phyloP scores from a whole-genome alignment of 768 basidiomycete species.

The Leucosporidium scottii region DNA sequence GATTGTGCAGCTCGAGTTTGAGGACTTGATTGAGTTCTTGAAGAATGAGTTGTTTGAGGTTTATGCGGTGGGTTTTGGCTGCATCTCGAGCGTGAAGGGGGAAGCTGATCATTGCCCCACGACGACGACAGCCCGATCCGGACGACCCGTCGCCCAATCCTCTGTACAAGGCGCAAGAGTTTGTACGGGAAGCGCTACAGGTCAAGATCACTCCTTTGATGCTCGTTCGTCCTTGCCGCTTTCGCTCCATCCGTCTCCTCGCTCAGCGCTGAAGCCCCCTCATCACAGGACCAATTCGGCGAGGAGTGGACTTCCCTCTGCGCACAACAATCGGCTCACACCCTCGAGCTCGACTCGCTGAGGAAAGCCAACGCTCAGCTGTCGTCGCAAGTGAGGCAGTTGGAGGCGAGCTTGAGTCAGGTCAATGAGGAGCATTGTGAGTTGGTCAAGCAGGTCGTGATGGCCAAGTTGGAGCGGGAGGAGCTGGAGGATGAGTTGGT shows the following conservation, averaged over 20 bases:
- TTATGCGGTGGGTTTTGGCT: slow-evolving; percentile 51
- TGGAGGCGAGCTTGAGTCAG: slow-evolving; percentile 71
- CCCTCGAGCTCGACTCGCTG: slow-evolving; percentile 71
- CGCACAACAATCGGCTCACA: slow-evolving; percentile 59
- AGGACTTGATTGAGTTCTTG: slow-evolving; percentile 76
- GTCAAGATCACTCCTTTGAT: slow-evolving; percentile 89
- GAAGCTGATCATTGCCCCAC: slow-evolving; percentile 12
- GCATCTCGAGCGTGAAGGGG: slow-evolving; percentile 31
- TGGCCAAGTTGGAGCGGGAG: slow-evolving; percentile 76
- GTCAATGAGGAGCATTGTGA: slow-evolving; percentile 65
- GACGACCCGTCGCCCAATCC: slow-evolving; percentile 40
- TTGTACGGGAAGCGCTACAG: slow-evolving; percentile 78
- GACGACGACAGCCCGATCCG: slow-evolving; percentile 21
- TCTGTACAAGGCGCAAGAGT: slow-evolving; percentile 64
- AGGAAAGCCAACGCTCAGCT: slow-evolving; percentile 70
- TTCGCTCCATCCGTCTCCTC: too few relatives aligned
- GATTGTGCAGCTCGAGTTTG: slow-evolving; percentile 76
- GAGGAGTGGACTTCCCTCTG: slow-evolving; percentile 30
- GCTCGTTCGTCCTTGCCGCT: slow-evolving; percentile 50
- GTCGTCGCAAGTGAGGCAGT: slow-evolving; percentile 66
- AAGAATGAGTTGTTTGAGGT: slow-evolving; percentile 73
- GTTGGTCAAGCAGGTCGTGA: slow-evolving; percentile 69
- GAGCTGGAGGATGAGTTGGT: slow-evolving; percentile 91
- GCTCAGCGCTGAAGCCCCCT: background rate
- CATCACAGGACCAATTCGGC: slow-evolving; percentile 15